phyloP scores from a whole-genome alignment of 768 basidiomycete species.

The Lentinula guzmanii region DNA sequence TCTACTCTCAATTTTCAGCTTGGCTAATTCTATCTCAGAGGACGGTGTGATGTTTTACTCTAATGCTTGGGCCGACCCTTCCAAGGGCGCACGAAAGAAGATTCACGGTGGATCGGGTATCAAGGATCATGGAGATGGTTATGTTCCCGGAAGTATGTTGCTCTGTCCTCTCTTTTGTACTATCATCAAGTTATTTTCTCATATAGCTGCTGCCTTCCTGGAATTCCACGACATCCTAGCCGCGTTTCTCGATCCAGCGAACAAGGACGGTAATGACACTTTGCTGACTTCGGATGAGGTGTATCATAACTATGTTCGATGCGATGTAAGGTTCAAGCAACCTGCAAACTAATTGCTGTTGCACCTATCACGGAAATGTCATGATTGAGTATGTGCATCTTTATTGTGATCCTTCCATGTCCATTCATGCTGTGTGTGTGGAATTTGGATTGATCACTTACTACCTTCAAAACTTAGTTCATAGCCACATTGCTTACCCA shows the following conservation, averaged over 20 bases:
- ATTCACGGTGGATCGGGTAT: constrained; percentile 72
- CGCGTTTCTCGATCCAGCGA: constrained; percentile 56
- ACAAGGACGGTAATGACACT: constrained; percentile 55
- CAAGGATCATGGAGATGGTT: constrained; percentile 48
- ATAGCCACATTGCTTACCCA: too few relatives aligned
- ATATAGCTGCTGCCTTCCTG: constrained; percentile 54
- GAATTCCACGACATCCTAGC: constrained; percentile 69
- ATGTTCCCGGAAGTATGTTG: constrained; percentile 49
- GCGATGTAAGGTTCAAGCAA: constrained; percentile 38
- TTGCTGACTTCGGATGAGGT: constrained; percentile 65
- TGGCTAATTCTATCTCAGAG: constrained; percentile 32
- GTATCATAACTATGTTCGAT: constrained; percentile 66
- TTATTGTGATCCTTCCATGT: not conserved
- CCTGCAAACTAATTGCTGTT: not conserved
- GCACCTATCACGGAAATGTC: not conserved
- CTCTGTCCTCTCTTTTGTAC: not conserved
- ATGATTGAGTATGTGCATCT: not conserved
- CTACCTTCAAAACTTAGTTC: too few relatives aligned
- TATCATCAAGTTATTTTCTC: not conserved
- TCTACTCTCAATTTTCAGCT: not conserved
- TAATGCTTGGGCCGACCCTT: constrained; percentile 43
- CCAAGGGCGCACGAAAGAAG: constrained; percentile 56
- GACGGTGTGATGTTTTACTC: constrained; percentile 74
- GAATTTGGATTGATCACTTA: not conserved
- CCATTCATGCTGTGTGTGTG: too few relatives aligned